Conservation (phyloP, 2,329 filamentous ascomycete species). For the Aspergillus sp. region DNA sequence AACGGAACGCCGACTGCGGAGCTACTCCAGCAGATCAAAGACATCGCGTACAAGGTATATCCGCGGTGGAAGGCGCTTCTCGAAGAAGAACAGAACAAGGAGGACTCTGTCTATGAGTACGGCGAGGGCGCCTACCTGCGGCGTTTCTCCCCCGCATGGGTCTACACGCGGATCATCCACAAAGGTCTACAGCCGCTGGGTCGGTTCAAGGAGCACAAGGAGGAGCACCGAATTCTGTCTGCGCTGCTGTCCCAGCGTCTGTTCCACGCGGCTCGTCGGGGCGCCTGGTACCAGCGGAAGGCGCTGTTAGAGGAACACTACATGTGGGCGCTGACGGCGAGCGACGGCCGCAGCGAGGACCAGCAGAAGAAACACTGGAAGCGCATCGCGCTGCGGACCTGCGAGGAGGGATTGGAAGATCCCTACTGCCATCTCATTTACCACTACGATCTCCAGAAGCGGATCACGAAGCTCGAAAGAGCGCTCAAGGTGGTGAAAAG, state of each 20-base stretch:
- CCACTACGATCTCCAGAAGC: slow-evolving; percentile 92
- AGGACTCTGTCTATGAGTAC: slow-evolving; percentile 71
- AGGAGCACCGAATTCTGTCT: slow-evolving; percentile 70
- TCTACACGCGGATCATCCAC: slow-evolving; percentile 89
- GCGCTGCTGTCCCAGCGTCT: slow-evolving; percentile 77
- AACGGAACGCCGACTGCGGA: slow-evolving; percentile 66
- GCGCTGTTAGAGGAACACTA: slow-evolving; percentile 94
- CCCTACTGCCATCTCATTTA: slow-evolving; percentile 86
- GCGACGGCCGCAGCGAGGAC: slow-evolving; percentile 50
- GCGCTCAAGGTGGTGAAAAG: slow-evolving; percentile 77
- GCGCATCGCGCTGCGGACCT: slow-evolving; percentile 70
- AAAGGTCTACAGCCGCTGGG: slow-evolving; percentile 79
- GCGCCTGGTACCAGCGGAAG: slow-evolving; percentile 94
- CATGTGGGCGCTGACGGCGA: slow-evolving; percentile 64
- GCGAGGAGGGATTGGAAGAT: slow-evolving; percentile 83
- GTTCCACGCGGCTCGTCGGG: slow-evolving; percentile 81
- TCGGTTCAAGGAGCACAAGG: slow-evolving; percentile 73
- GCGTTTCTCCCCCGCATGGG: slow-evolving; percentile 85
- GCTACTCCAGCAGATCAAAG: slow-evolving; percentile 65
- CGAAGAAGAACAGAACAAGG: slow-evolving; percentile 71
- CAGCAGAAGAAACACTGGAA: slow-evolving; percentile 81
- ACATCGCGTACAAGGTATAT: slow-evolving; percentile 71
- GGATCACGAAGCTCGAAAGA: slow-evolving; percentile 86
- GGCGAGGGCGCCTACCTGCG: slow-evolving; percentile 87
- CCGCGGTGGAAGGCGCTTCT: slow-evolving; percentile 76